Base-by-base conservation (phyloP, 768 basidiomycete genomes). In the Agaricus subrufescens region DNA sequence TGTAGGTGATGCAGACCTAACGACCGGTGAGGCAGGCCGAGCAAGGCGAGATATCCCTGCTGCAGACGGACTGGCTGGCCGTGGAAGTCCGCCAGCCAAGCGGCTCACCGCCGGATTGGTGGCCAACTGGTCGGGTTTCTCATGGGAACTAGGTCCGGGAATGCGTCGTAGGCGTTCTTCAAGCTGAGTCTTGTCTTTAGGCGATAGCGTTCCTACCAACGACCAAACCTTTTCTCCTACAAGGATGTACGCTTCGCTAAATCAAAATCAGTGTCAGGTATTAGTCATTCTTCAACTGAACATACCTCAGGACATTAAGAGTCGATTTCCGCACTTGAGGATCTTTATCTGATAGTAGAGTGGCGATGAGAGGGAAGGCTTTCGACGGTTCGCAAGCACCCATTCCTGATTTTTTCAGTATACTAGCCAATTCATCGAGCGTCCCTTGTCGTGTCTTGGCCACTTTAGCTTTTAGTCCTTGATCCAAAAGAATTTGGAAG, bases 121-220 rank as follows among this genome's bases (percentile, higher is more conserved):
- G 5, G 58, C 46, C 7, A 58, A 37, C 19, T 54, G 38, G 23
- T 75, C 72, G 23, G 67, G 65, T 60, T 76, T 78, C 14, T 76
- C 75, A 60, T 72, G 71, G 30, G 73, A 73, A 61, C 81, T 82
- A 31, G 87, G 83, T 5, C 86, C 87, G 30, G 85, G 75, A n/a
- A 92, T 83, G 34, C 91, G 87, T 46, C 90, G 86, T 29, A 97
- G 72, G 7, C 92, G 82, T 65, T 95, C 94, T 69, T 96, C 94
- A 30, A 97, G 80, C 64, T 94, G 91, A 8, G 92, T 93, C 65
- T 90, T 94, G 65, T 95, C 94, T 68, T 96, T 96, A 4, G 89
- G 75, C 45, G 87, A 80, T 29, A 97, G 73, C 8, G 77, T 62
- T 1, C 91, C 91, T 44, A 94, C 89, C 9, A 87, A 70, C 10